These are phyloP conservation scores for Mycena latifolia DNA, from an alignment of 768 basidiomycete species.

Conservation along the genomic window DNA sequence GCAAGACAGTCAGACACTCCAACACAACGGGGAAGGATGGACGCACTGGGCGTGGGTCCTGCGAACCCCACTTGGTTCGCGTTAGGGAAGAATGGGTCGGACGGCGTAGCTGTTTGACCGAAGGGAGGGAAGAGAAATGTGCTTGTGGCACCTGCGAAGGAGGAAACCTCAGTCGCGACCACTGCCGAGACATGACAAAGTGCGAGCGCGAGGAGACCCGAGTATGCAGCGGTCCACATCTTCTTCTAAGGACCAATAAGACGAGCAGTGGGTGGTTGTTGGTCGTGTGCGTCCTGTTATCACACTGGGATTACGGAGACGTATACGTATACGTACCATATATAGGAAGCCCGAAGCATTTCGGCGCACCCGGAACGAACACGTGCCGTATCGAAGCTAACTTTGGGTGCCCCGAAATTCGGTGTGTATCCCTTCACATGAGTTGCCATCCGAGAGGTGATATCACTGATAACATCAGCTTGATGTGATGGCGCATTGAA, in stretches of 20 bases:
- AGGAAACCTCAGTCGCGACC: conserved; percentile 38
- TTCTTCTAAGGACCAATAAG: neutral
- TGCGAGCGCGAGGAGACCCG: neutral
- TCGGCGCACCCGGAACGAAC: too few relatives aligned
- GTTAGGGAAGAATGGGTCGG: conserved; percentile 56
- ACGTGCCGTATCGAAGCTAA: too few relatives aligned
- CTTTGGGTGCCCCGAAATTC: too few relatives aligned
- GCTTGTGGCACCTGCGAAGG: conserved; percentile 57
- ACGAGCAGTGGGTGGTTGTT: too few relatives aligned
- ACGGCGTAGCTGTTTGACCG: conserved; percentile 49
- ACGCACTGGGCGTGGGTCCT: conserved; percentile 62
- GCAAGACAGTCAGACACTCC: neutral
- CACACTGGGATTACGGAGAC: too few relatives aligned
- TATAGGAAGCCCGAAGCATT: too few relatives aligned
- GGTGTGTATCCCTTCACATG: too few relatives aligned
- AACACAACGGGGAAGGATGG: neutral
- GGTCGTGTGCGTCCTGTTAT: neutral
- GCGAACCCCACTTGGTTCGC: conserved; percentile 57
- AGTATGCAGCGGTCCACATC: neutral
- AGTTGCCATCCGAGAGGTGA: too few relatives aligned
- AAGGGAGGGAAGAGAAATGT: conserved; percentile 58
- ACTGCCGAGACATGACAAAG: neutral
- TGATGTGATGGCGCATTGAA: too few relatives aligned
- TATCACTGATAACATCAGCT: too few relatives aligned
- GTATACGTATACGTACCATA: too few relatives aligned